Conservation (phyloP, 305 asterid species). For the Solanum hybrid region DNA sequence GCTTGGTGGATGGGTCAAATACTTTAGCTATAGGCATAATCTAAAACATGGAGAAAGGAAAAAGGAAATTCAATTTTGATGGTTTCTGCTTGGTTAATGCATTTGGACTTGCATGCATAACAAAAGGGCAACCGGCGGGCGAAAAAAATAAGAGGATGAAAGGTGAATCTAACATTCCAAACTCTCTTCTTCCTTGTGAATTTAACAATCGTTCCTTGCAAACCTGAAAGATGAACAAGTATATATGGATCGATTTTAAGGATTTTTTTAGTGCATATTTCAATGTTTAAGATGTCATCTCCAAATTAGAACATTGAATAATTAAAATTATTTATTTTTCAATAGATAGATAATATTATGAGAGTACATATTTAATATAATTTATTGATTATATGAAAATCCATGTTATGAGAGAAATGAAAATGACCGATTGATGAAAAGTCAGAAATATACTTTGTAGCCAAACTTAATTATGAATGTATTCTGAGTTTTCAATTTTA, state of each 20-base stretch:
- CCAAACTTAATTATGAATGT: neutral
- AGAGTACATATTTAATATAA: too few relatives aligned
- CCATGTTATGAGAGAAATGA: neutral
- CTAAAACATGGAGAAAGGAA: neutral
- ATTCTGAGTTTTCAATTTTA: neutral
- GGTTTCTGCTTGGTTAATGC: too few relatives aligned
- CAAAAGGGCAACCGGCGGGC: neutral
- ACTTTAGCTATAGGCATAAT: neutral
- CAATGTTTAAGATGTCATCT: neutral
- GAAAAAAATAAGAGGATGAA: neutral
- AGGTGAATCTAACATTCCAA: neutral
- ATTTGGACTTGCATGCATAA: neutral
- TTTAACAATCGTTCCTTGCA: neutral
- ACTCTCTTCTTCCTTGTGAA: neutral
- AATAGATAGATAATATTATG: too few relatives aligned
- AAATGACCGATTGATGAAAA: neutral
- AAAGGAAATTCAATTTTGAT: neutral
- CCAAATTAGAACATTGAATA: neutral
- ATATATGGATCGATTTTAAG: neutral
- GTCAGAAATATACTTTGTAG: neutral
- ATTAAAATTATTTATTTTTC: too few relatives aligned
- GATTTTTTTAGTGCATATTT: neutral
- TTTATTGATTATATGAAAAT: too few relatives aligned
- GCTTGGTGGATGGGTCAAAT: neutral
- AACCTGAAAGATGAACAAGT: neutral